Percentiles rank a stretch among this genome's conserved stretches.
Evolutionary conservation across 2,329 filamentous ascomycete genomes (phyloP).

Genomic region (Diaporthe ilicicola): DNA sequence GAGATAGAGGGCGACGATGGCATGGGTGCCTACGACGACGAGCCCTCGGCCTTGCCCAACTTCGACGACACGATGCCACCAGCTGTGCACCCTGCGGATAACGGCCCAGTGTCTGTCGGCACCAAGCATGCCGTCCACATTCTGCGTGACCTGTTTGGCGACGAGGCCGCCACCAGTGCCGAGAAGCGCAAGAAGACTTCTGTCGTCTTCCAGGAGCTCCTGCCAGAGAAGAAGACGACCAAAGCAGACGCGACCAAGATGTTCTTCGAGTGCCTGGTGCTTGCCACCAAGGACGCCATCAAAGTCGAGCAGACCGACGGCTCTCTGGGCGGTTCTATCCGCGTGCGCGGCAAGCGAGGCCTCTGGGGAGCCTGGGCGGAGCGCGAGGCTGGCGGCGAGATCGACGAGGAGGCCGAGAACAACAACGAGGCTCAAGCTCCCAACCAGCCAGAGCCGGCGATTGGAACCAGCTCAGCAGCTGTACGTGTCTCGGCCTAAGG

Average conservation of each 20-base stretch:
- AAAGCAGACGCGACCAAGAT: slow-evolving; percentile 97
- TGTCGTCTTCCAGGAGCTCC: slow-evolving; percentile 89
- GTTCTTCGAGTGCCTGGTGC: slow-evolving; percentile 97
- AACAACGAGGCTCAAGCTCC: slow-evolving; percentile 35
- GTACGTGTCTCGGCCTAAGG: slow-evolving; percentile 32
- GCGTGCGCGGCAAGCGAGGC: slow-evolving; percentile 89
- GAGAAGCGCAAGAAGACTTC: slow-evolving; percentile 78
- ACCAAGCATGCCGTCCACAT: slow-evolving; percentile 97
- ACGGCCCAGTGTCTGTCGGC: slow-evolving; percentile 85
- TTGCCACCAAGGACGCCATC: slow-evolving; percentile 97
- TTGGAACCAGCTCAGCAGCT: slow-evolving; percentile 36
- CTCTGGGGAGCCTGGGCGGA: slow-evolving; percentile 98
- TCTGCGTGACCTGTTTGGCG: slow-evolving; percentile 85
- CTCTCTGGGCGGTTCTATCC: slow-evolving; percentile 79
- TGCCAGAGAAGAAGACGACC: slow-evolving; percentile 82
- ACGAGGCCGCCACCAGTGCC: slow-evolving; percentile 72
- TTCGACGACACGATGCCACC: slow-evolving; percentile 84
- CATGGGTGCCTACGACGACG: slow-evolving; percentile 53
- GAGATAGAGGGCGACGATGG: slow-evolving; percentile 70
- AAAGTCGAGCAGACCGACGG: slow-evolving; percentile 88
- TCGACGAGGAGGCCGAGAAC: slow-evolving; percentile 58
- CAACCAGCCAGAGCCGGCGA: slow-evolving; percentile 45
- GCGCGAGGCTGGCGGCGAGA: slow-evolving; percentile 71
- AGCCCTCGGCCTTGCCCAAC: slow-evolving; percentile 61
- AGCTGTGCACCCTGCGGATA: slow-evolving; percentile 81